Evolutionary conservation across 768 basidiomycete genomes (phyloP).

Genomic region (Tricholoma flavovirens): DNA sequence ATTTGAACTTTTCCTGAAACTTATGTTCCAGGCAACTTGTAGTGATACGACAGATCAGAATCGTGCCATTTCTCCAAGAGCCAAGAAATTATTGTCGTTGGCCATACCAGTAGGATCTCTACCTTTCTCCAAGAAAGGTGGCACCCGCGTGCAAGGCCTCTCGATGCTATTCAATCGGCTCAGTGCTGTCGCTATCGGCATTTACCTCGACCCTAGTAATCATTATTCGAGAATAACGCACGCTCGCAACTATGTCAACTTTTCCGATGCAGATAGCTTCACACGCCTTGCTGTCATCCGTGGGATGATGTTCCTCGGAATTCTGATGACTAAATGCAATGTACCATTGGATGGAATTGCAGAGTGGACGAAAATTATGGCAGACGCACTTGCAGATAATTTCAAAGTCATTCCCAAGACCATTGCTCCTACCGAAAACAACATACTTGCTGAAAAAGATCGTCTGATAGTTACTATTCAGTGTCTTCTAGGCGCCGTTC

Average conservation of each 20-base stretch:
- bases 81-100: slow-evolving; percentile 66
- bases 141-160: slow-evolving; percentile 48
- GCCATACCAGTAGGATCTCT: slow-evolving; percentile 68
- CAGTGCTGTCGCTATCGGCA: slow-evolving; percentile 61
- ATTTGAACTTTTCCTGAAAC: slow-evolving; percentile 75
- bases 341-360: slow-evolving; percentile 48
- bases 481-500: slow-evolving; percentile 29
- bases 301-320: slow-evolving; percentile 65
- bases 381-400: slow-evolving; percentile 49
- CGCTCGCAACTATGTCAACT: slow-evolving; percentile 61
- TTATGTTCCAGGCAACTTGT: slow-evolving; percentile 59
- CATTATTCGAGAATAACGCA: slow-evolving; percentile 52
- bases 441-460: not conserved
- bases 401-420: slow-evolving; percentile 28
- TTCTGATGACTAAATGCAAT: slow-evolving; percentile 50
- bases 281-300: slow-evolving; percentile 71
- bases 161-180: slow-evolving; percentile 83
- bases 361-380: slow-evolving; percentile 62
- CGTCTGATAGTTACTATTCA: not conserved
- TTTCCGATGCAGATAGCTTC: slow-evolving; percentile 55
- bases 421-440: slow-evolving; percentile 18
- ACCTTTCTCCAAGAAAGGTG: slow-evolving; percentile 49
- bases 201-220: slow-evolving; percentile 54
- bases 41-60: slow-evolving; percentile 23
- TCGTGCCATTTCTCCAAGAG: slow-evolving; percentile 33